Base-by-base conservation (phyloP, 192 early-diverging fungal genomes). In the Linnemannia exigua region DNA sequence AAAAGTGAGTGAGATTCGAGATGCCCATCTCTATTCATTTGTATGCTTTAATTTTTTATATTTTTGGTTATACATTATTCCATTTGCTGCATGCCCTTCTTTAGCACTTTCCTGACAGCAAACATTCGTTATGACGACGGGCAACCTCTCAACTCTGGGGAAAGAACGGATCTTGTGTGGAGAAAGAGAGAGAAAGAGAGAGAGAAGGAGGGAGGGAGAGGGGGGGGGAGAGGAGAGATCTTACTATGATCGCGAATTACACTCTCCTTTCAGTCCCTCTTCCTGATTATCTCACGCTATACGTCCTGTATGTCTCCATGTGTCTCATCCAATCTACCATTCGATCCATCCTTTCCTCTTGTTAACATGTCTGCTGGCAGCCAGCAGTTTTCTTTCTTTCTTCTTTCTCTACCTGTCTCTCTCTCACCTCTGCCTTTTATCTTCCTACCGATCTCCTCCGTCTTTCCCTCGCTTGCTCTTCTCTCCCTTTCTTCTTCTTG, bases 111-210 rank as follows among this genome's bases (percentile, higher is more conserved):
- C 67, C 75, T 77, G 54, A 67, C n/a, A 20, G 17, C 79, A 54
- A 36, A 48, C 52, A 44, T 70, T 48, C 81, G 81, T 82, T 82
- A 82, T 82, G 81, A 82, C 81, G 81, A 66, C 37, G 15, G 63
- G 12, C 48, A 75, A 82, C 80, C 41, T 50, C 75, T 77, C 75
- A 82, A 81, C 74, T 81, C 80, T 75, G 68, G 80, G 80, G 74
- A 77, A 51, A 75, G 67, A 75, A 16, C 47, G 74, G 77, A 75
- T 44, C 41, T 44, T 44, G 9, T 44, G 41, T 78, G 37, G 38
- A 48, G 76, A 84, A 48, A 77, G 38, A 44, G 31, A 70, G 37
- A 47, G 44, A 36, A 22, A 54, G 31, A 69, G 38, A 35, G 44
- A n/a, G 68, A 22, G 35, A 36, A 52, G 19, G 22, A 28, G n/a